phyloP scores from a whole-genome alignment of 495 filamentous ascomycete genomes.

The Chlorociboria aeruginascens region DNA sequence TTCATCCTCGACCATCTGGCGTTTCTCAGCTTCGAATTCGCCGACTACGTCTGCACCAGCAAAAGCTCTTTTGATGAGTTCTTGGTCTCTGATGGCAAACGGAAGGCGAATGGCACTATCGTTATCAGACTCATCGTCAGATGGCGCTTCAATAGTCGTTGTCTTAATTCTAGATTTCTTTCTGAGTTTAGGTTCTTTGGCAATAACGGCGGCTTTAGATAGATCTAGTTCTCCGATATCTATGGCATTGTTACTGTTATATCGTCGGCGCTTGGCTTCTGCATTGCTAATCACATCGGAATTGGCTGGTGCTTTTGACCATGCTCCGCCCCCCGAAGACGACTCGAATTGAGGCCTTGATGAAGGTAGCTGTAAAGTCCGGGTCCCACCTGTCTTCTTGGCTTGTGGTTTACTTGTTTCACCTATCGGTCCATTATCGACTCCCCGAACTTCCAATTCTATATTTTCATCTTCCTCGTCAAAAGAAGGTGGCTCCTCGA shows the following conservation, averaged over 20 bases:
- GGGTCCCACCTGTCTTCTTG: slow-evolving; percentile 1
- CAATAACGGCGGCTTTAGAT: slow-evolving; percentile 24
- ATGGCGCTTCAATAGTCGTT: slow-evolving; percentile 20
- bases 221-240: slow-evolving; percentile 28
- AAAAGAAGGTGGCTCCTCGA: slow-evolving; percentile 40
- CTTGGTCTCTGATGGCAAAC: slow-evolving; percentile 61
- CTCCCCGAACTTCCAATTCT: slow-evolving; percentile 16
- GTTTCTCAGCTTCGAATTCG: slow-evolving; percentile 75
- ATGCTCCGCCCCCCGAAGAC: slow-evolving; percentile 20
- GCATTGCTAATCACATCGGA: slow-evolving; percentile 7
- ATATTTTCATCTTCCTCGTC: slow-evolving; percentile 8
- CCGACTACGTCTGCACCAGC: slow-evolving; percentile 80
- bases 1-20: slow-evolving; percentile 58
- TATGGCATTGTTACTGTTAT: slow-evolving; percentile 21
- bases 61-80: slow-evolving; percentile 75
- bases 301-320: slow-evolving; percentile 23
- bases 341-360: background rate
- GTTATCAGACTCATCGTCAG: slow-evolving; percentile 36
- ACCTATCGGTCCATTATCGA: background rate
- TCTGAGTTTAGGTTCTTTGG: slow-evolving; percentile 18
- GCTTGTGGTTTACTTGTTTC: background rate
- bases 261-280: slow-evolving; percentile 18
- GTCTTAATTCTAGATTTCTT: slow-evolving; percentile 11
- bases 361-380: background rate
- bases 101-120: slow-evolving; percentile 36